Evolutionary conservation across 2,329 filamentous ascomycete genomes (phyloP), one percentile per base, ranked within the genome.

Genomic region (Rugonectria rugulosa): DNA sequence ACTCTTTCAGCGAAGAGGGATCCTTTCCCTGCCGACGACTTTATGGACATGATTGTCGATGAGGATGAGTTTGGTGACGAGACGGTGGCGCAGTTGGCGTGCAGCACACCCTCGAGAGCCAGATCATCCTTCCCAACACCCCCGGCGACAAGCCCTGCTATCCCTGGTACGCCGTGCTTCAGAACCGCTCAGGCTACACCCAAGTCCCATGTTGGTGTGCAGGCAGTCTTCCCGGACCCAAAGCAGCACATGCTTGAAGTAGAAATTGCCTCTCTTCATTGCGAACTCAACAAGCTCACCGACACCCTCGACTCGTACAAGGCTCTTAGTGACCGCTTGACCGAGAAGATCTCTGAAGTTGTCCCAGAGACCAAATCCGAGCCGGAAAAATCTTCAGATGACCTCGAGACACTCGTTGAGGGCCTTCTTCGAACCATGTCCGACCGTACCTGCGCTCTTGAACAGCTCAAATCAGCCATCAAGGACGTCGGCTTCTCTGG

Each of bases 51-150:
- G 32, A 62, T 68, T 17, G 67, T 60, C 7, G 75, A 77, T 8
- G 70, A 71, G 8, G 73, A 75, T 9, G 67, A 74, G 21, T 83
- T 84, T 65, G 79, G 80, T 7, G 78, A 84, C n/a, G 66, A 71
- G 3, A 81, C 81, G 0, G 75, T 83, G 68, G 79, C 77, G 0
- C 80, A 85, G 24, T 63, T 84, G 2, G 70, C 75, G 7, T 79
- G 78, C 62, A 80, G 83, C 66, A 86, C 83, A 3, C 83, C 83
- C 0, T 76, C 77, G 2, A 65, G 72, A 14, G 67, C 71, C 36
- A 68, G 71, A 38, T 66, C 70, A n/a, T 83, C 81, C 0, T 84
- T 85, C 59, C 79, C 79, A 5, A 83, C 82, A 0, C 83, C 83
- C 0, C 83, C 83, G 1, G 76, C 79, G 3, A 86, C 83, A 0